Conservation (phyloP, 1,284 basidiomycete genomes). For the Inonotus obliquus region DNA sequence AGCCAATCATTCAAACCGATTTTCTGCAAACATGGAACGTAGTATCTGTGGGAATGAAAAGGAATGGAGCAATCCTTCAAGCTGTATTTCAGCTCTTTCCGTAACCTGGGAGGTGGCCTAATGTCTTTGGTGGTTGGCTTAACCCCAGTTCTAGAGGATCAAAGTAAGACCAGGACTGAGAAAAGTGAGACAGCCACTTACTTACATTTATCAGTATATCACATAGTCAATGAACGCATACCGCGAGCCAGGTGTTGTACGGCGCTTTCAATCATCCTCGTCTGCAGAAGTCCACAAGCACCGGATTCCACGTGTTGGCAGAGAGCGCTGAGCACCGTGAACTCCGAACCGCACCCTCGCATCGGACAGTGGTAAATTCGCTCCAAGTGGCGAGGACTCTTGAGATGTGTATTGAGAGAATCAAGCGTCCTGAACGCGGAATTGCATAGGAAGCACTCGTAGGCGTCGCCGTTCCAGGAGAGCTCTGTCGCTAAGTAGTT, state of each 20-base stretch:
- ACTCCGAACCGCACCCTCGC: constrained; percentile 20
- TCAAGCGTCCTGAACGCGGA: constrained; percentile 24
- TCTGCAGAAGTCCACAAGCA: constrained; percentile 22
- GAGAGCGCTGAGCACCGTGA: constrained; percentile 22
- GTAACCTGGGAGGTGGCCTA: no score
- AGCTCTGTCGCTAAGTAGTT: constrained; percentile 29
- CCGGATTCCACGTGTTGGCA: constrained; percentile 25
- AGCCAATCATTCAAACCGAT: no score
- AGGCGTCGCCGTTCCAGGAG: constrained; percentile 33
- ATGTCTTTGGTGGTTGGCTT: no score
- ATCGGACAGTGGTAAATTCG: constrained; percentile 23
- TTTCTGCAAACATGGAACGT: no score
- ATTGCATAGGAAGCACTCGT: constrained; percentile 38
- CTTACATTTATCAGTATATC: background rate
- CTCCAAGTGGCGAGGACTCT: constrained; percentile 27
- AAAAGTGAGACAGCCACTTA: no score
- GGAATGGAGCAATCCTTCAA: no score
- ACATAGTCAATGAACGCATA: constrained; percentile 9
- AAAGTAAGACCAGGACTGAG: no score
- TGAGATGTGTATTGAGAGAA: constrained; percentile 31
- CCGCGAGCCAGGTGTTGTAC: constrained; percentile 1
- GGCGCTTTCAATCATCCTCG: constrained; percentile 19
- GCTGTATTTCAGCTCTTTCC: no score
- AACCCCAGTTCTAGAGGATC: no score
- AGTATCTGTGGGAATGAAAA: no score